A percentile compares a stretch with the other conserved stretches of the same genome.
phyloP scores from a whole-genome alignment of 2,329 filamentous ascomycete species.

The Sarocladiaceae sp. region DNA sequence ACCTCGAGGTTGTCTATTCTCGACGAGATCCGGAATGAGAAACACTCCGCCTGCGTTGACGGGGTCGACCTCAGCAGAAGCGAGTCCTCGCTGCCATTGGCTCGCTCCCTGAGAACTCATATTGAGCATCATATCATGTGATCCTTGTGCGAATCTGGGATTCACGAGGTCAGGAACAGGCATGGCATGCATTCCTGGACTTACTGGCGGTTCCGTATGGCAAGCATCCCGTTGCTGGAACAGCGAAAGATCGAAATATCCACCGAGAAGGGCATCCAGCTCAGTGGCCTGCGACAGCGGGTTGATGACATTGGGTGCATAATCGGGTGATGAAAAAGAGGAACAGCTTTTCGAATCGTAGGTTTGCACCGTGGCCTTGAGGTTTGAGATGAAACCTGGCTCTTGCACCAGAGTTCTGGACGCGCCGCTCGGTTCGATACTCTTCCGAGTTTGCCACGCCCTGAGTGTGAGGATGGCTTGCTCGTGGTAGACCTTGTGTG shows the following conservation, averaged over 20 bases:
- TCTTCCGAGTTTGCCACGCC: conserved; percentile 47
- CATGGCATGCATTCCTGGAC: neutral
- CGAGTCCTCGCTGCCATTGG: neutral
- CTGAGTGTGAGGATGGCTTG: conserved; percentile 43
- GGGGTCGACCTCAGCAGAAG: neutral
- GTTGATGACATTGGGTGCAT: conserved; percentile 19
- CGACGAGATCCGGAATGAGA: neutral
- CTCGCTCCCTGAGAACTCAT: neutral
- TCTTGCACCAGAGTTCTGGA: conserved; percentile 29
- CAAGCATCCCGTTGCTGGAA: conserved; percentile 22
- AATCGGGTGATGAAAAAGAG: conserved; percentile 22
- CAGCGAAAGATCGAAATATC: conserved; percentile 35
- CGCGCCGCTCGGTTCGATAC: conserved; percentile 26
- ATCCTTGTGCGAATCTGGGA: neutral
- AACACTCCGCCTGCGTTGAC: neutral
- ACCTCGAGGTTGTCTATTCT: neutral
- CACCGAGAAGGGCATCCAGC: conserved; percentile 38
- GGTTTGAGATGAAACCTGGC: conserved; percentile 38
- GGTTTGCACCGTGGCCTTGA: conserved; percentile 36
- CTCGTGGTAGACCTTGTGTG: conserved; percentile 35
- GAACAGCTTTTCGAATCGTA: conserved; percentile 28
- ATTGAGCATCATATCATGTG: neutral
- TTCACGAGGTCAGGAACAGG: neutral
- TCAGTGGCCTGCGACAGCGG: conserved; percentile 19
- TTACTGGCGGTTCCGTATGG: neutral